These are phyloP conservation scores for Scytalidium lignicola DNA, from an alignment of 2,329 filamentous ascomycete genomes.

Conservation along the genomic window DNA sequence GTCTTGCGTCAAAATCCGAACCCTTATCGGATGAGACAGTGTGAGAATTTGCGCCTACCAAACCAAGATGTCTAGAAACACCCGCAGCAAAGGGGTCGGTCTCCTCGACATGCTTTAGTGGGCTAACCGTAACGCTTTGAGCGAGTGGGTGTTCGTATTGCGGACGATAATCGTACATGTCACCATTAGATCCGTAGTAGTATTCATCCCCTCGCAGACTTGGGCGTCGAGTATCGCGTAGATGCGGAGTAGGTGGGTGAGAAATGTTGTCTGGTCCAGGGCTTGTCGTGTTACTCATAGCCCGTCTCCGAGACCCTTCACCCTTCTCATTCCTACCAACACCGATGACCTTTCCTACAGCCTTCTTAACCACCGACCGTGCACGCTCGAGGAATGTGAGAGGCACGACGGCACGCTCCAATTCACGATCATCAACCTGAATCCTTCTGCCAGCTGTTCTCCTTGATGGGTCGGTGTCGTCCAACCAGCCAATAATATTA, in stretches of 20 bases:
- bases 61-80: neutral
- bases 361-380: conserved; percentile 69
- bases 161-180: conserved; percentile 31
- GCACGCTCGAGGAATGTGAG: conserved; percentile 83
- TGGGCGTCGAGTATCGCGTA: conserved; percentile 40
- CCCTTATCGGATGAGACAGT: conserved; percentile 28
- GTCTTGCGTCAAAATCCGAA: conserved; percentile 32
- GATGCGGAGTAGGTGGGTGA: conserved; percentile 34
- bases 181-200: conserved; percentile 43
- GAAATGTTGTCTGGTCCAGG: conserved; percentile 53
- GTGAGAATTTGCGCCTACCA: neutral
- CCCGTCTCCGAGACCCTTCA: conserved; percentile 51
- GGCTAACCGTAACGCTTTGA: conserved; percentile 68
- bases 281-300: conserved; percentile 59
- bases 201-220: conserved; percentile 54
- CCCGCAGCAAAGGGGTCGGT: neutral
- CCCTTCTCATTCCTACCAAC: conserved; percentile 42
- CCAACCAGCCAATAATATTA: conserved; percentile 77
- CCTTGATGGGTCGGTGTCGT: conserved; percentile 81
- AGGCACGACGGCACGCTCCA: conserved; percentile 85
- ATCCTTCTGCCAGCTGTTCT: conserved; percentile 79
- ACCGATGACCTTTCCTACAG: conserved; percentile 55
- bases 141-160: conserved; percentile 64
- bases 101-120: conserved; percentile 23
- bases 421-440: conserved; percentile 84